Conservation (phyloP, 257 asterid species). For the Gentiana straminea region DNA sequence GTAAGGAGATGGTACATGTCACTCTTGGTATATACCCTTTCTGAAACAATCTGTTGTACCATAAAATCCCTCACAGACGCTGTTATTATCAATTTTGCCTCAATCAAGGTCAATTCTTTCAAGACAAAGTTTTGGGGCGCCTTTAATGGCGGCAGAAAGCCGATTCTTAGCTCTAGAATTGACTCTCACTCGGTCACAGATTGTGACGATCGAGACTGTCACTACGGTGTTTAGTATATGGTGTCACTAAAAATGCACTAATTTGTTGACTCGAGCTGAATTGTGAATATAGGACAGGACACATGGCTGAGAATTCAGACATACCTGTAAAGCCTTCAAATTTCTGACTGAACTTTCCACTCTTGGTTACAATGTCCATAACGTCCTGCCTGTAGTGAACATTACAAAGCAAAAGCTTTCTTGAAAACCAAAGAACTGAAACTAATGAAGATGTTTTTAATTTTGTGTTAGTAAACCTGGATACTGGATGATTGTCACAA, state of each 20-base stretch:
- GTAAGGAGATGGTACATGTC: background rate
- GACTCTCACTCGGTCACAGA: no score
- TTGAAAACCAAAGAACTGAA: background rate
- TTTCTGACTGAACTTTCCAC: slow-evolving; percentile 64
- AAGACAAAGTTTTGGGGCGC: no score
- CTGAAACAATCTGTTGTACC: no score
- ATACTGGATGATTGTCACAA: slow-evolving; percentile 77
- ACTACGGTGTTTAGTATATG: no score
- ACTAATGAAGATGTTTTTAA: background rate
- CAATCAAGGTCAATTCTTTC: no score
- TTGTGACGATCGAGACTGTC: no score
- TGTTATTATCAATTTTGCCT: no score
- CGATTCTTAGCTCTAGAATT: no score
- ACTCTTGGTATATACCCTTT: no score
- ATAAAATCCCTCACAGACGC: no score
- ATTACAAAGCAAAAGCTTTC: background rate
- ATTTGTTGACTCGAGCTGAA: background rate
- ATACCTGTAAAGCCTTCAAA: slow-evolving; percentile 71
- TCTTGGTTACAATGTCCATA: slow-evolving; percentile 62
- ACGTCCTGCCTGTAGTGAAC: slow-evolving; percentile 57
- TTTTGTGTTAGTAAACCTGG: slow-evolving; percentile 38
- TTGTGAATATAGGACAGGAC: no score
- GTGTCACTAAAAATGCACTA: background rate
- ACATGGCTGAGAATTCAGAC: background rate
- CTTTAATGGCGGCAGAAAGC: no score